Evolutionary conservation across 768 basidiomycete species (phyloP).

Genomic region (Kwoniella heveanensis): DNA sequence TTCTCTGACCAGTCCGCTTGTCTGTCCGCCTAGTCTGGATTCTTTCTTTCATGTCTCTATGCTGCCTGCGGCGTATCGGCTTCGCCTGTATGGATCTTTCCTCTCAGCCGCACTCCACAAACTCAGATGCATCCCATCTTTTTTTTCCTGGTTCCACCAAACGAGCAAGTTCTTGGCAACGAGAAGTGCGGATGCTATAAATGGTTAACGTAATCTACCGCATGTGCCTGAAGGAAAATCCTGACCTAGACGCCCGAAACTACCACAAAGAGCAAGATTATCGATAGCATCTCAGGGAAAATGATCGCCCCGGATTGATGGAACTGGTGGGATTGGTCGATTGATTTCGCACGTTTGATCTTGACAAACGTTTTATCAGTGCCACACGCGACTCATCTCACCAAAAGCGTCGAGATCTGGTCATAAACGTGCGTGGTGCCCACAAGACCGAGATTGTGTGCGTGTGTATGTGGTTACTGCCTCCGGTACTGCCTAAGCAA

Average conservation of each 20-base stretch:
- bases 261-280: background rate
- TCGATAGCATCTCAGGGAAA: background rate
- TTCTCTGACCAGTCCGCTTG: too few relatives aligned
- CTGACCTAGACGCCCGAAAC: too few relatives aligned
- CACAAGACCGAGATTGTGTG: background rate
- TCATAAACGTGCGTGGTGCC: background rate
- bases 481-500: background rate
- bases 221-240: background rate
- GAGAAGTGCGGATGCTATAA: background rate
- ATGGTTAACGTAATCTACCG: background rate
- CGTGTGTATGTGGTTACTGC: background rate
- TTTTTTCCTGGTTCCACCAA: background rate
- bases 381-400: too few relatives aligned
- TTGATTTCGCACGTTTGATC: slow-evolving; percentile 1
- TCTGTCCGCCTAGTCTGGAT: too few relatives aligned
- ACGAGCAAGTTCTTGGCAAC: background rate
- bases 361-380: background rate
- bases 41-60: background rate
- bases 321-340: background rate
- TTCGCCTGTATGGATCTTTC: too few relatives aligned
- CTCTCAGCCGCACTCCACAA: too few relatives aligned
- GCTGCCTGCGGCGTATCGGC: too few relatives aligned
- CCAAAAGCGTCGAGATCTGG: background rate
- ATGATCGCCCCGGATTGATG: background rate
- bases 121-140: background rate